Base-by-base conservation (phyloP, 495 filamentous ascomycete genomes). In the Trichoderma erinaceum region DNA sequence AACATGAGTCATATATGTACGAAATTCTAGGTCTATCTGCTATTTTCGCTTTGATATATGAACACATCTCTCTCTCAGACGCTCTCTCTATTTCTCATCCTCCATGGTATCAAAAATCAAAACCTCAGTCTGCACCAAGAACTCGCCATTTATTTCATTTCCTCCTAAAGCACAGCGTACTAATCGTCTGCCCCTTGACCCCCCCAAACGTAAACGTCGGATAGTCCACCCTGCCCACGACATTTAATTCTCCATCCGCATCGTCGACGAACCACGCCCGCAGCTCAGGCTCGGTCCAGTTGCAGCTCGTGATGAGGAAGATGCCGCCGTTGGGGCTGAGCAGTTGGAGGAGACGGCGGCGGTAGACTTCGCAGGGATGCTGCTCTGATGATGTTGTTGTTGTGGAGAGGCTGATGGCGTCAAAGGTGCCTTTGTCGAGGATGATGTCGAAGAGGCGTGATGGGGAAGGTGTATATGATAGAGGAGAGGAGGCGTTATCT, bases 351-450 rank as follows among this genome's bases (percentile, higher is more conserved):
- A 92, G 88, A 29, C 86, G 83, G 69, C 81, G 80, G 25, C 84
- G 82, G 81, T 98, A 99, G 63, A 82, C 81, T 75, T 97, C 92
- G 73, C 83, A 89, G 23, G 89, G 80, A 61, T 87, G 91, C 90
- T 41, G 82, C 84, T 61, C 25, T 18, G 56, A 29, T 13, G 56
- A 32, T 21, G 50, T 12, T n/a, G 50, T 21, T 10, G 50, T 56
- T 27, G 56, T 21, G 58, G 83, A 86, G 23, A 99, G 78, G 50
- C 86, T 89, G 7, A 99, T 87, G 3, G 95, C 95, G 82, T 99
- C 95, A 78, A 97, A 99, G 1, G 95, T 99, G 29, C 95, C 95
- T 75, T 99, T 99, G 78, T 99, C 95, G 7, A 97, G 83, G 0
- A 97, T 89, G 0, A 97, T 84, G 78, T 97, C 92, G 75, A 92